These are phyloP conservation scores for Acanthamoeba triangularis DNA, from an alignment of 208 protist genomes.

Conservation along the genomic window DNA sequence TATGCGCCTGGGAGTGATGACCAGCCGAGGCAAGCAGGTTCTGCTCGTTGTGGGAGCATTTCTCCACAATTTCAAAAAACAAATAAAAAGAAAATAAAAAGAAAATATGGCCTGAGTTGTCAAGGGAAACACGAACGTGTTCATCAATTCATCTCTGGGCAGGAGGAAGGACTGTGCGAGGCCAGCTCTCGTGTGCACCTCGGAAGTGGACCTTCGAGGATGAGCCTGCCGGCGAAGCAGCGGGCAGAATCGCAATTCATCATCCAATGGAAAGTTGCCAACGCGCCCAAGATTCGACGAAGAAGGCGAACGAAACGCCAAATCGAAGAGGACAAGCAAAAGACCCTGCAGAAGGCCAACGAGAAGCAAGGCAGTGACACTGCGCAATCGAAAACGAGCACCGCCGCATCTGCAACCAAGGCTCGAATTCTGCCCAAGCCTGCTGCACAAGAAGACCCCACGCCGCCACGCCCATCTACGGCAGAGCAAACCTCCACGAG, in stretches of 20 bases:
- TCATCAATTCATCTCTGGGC: too few relatives aligned
- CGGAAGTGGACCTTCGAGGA: too few relatives aligned
- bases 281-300: slow-evolving; percentile 17
- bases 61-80: too few relatives aligned
- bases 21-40: too few relatives aligned
- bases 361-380: not conserved
- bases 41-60: too few relatives aligned
- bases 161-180: too few relatives aligned
- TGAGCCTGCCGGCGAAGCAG: not conserved
- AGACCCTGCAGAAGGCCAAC: not conserved
- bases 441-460: not conserved
- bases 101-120: too few relatives aligned
- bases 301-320: not conserved
- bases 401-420: not conserved
- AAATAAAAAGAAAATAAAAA: too few relatives aligned
- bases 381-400: not conserved
- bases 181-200: too few relatives aligned
- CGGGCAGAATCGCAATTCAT: not conserved
- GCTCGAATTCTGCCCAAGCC: not conserved
- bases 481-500: too few relatives aligned
- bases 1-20: slow-evolving; percentile 36
- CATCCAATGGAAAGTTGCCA: slow-evolving; percentile 39
- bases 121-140: too few relatives aligned
- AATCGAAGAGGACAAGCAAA: not conserved
- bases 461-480: too few relatives aligned